These are phyloP conservation scores for Bruguiera parviflora DNA, from an alignment of 345 rosid species.

Conservation along the genomic window DNA sequence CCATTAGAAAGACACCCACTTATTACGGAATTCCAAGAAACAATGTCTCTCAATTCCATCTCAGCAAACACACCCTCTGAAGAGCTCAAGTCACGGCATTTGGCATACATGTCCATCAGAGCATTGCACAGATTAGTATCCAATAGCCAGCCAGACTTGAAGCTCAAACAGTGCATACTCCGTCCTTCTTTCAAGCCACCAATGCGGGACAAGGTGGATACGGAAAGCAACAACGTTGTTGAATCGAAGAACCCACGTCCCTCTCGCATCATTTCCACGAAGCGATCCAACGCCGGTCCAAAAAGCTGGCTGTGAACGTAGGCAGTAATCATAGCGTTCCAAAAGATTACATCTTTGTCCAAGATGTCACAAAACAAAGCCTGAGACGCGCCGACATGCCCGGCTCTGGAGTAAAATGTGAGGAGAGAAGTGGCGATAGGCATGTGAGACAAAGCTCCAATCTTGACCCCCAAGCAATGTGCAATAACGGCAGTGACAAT, in stretches of 20 bases:
- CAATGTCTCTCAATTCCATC: constrained; percentile 40
- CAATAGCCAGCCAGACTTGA: constrained; percentile 41
- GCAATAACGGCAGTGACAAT: constrained; percentile 13
- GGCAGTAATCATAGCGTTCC: constrained; percentile 61
- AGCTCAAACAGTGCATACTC: constrained; percentile 41
- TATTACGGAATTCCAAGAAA: constrained; percentile 64
- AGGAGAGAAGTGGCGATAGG: constrained; percentile 46
- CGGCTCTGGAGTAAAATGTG: constrained; percentile 40
- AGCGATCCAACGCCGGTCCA: constrained; percentile 30
- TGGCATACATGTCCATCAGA: constrained; percentile 53
- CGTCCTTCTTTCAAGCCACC: constrained; percentile 26
- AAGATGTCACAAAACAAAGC: constrained; percentile 40
- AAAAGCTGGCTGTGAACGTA: constrained; percentile 37
- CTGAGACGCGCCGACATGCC: constrained; percentile 30
- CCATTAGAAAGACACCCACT: constrained; percentile 45
- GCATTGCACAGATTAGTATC: constrained; percentile 48
- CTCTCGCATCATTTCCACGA: constrained; percentile 37
- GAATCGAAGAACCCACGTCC: constrained; percentile 54
- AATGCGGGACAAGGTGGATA: constrained; percentile 31
- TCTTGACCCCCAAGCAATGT: constrained; percentile 60
- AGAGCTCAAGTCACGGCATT: constrained; percentile 47
- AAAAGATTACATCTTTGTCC: constrained; percentile 47
- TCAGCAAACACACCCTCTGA: constrained; percentile 35
- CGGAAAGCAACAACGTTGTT: constrained; percentile 45
- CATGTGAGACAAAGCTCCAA: constrained; percentile 45